Evolutionary conservation across 1,139 yeast genomes (phyloP).

Genomic region (Meyerozyma guilliermondii): DNA sequence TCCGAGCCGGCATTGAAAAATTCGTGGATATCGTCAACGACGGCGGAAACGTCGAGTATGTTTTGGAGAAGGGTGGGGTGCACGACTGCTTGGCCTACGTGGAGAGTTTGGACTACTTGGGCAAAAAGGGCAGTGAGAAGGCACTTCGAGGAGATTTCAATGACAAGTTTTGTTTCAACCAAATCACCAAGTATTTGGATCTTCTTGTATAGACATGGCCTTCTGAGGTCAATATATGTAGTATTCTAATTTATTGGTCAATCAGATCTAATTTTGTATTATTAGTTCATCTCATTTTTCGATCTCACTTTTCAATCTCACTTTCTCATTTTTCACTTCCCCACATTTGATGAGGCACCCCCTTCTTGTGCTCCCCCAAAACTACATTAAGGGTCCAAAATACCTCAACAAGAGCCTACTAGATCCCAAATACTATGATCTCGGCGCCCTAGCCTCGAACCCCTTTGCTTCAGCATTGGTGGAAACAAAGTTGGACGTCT

Average conservation of each 20-base stretch:
- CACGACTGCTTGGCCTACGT: conserved; percentile 27
- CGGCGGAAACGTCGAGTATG: conserved; percentile 15
- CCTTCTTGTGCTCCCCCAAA: not conserved
- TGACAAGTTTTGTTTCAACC: conserved; percentile 19
- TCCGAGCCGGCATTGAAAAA: conserved; percentile 23
- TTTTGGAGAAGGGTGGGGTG: conserved; percentile 27
- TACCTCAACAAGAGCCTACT: not conserved
- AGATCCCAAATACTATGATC: not conserved
- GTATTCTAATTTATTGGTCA: too few relatives aligned
- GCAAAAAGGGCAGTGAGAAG: conserved; percentile 16
- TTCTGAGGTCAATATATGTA: too few relatives aligned
- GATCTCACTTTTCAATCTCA: too few relatives aligned
- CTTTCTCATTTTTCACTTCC: not conserved
- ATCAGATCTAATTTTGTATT: too few relatives aligned
- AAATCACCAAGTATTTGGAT: conserved; percentile 11
- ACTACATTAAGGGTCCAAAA: not conserved
- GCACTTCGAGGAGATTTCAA: conserved; percentile 25
- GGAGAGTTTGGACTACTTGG: conserved; percentile 26
- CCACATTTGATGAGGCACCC: not conserved
- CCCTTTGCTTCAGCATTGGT: not conserved
- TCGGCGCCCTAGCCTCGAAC: not conserved
- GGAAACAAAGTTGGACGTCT: not conserved
- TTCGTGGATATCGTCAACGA: conserved; percentile 15
- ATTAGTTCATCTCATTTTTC: too few relatives aligned
- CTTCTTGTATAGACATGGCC: conserved; percentile 4